A percentile compares a stretch with the other conserved stretches of the same genome.
Conservation (phyloP, 805 yeast genomes). For the Candida silvicultrix region DNA sequence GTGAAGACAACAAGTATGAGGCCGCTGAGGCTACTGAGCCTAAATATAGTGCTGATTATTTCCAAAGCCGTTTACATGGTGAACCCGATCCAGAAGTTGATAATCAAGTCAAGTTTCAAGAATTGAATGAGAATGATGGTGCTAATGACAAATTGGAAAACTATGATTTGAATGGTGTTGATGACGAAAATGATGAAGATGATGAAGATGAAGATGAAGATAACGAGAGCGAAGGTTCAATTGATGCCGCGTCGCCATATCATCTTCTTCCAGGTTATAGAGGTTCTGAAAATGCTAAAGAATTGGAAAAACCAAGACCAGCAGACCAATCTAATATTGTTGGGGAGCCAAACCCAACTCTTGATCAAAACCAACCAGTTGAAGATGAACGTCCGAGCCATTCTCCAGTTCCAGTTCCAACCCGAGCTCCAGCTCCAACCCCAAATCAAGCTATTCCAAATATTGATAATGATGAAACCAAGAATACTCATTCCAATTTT, state of each 20-base stretch:
- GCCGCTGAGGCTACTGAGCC: too few relatives aligned
- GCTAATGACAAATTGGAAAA: too few relatives aligned
- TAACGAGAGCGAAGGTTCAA: background rate
- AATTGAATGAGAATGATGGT: background rate
- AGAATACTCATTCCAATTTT: slow-evolving; percentile 4
- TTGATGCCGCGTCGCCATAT: slow-evolving; percentile 7
- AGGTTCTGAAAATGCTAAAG: background rate
- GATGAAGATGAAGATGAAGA: background rate
- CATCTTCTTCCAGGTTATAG: slow-evolving; percentile 7
- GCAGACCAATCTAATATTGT: background rate
- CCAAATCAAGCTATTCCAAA: slow-evolving; percentile 2
- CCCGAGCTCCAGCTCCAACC: slow-evolving; percentile 12
- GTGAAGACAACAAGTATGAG: background rate
- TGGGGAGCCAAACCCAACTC: background rate
- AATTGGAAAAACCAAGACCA: background rate
- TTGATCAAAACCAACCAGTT: slow-evolving; percentile 1
- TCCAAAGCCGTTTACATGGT: background rate
- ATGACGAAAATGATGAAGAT: background rate
- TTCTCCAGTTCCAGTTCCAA: slow-evolving; percentile 17
- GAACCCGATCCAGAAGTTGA: background rate
- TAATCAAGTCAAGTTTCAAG: background rate
- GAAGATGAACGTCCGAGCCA: slow-evolving; percentile 15
- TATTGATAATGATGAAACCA: background rate
- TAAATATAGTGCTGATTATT: slow-evolving; percentile 8
- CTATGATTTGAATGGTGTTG: too few relatives aligned